phyloP scores from a whole-genome alignment of 2,329 filamentous ascomycete species.

The Colletotrichum tabaci region DNA sequence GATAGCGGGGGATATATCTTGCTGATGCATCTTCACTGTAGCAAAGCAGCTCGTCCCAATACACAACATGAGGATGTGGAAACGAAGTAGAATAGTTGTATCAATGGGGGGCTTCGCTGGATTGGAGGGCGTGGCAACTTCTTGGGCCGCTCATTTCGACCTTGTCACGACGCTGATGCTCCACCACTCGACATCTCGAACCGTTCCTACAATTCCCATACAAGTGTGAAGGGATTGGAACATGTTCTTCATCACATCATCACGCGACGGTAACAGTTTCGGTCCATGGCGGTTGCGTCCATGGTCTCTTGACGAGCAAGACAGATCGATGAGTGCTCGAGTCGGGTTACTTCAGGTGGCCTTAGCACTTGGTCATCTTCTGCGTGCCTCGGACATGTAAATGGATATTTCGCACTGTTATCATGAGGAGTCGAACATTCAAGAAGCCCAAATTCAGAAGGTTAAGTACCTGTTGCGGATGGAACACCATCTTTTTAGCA shows the following conservation, averaged over 20 bases:
- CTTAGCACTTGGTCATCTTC: background rate
- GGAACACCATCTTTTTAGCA: no score
- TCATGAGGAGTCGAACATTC: no score
- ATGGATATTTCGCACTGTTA: no score
- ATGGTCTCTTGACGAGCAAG: background rate
- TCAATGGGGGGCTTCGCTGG: background rate
- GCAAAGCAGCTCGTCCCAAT: background rate
- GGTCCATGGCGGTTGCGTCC: background rate
- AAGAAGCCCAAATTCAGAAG: no score
- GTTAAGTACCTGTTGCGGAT: no score
- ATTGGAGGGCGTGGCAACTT: background rate
- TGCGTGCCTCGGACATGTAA: background rate
- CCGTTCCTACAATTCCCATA: no score
- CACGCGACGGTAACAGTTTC: no score
- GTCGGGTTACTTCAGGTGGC: background rate
- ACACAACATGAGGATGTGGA: background rate
- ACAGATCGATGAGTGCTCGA: background rate
- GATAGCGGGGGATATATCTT: fast-evolving
- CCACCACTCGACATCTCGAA: no score
- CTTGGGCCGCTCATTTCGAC: background rate
- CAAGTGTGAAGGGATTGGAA: no score
- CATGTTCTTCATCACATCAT: no score
- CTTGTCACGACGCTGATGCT: no score
- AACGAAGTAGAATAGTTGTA: background rate
- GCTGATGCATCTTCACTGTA: background rate